Conservation (phyloP, 2,329 filamentous ascomycete species). For the Pseudocercospora cruenta region DNA sequence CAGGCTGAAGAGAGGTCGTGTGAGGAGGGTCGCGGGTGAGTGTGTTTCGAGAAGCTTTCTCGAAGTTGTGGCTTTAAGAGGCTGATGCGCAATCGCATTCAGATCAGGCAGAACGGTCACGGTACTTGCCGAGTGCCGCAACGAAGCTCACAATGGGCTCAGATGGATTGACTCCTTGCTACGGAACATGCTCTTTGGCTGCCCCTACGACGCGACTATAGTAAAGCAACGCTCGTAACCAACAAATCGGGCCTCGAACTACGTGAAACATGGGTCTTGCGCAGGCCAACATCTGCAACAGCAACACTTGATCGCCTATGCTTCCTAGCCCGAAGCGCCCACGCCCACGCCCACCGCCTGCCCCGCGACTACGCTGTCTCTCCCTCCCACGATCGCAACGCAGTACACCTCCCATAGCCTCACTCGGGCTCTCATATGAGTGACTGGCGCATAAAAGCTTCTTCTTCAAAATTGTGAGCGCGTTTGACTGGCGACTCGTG, state of each 20-base stretch:
- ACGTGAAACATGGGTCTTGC: not conserved
- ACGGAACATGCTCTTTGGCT: not conserved
- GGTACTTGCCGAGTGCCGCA: not conserved
- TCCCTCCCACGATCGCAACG: not conserved
- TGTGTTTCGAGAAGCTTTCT: conserved; percentile 5
- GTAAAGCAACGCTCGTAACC: not conserved
- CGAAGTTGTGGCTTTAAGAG: not conserved
- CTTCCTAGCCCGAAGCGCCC: not conserved
- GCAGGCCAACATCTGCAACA: not conserved
- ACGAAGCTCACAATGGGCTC: not conserved
- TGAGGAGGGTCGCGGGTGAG: not conserved
- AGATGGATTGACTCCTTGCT: not conserved
- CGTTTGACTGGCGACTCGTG: not conserved
- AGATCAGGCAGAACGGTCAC: not conserved
- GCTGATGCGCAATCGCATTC: not conserved
- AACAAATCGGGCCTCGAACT: not conserved
- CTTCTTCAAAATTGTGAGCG: conserved; percentile 8
- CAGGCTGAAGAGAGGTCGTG: not conserved
- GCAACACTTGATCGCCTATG: not conserved
- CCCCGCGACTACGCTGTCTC: not conserved
- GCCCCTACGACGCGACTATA: not conserved
- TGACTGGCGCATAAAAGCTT: conserved; percentile 26
- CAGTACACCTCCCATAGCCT: not conserved
- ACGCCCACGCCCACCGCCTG: not conserved
- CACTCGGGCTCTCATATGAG: conserved; percentile 31